Percentiles rank a stretch among this genome's conserved stretches.
phyloP scores from a whole-genome alignment of 2,329 filamentous ascomycete species.

The Diplodia seriata region DNA sequence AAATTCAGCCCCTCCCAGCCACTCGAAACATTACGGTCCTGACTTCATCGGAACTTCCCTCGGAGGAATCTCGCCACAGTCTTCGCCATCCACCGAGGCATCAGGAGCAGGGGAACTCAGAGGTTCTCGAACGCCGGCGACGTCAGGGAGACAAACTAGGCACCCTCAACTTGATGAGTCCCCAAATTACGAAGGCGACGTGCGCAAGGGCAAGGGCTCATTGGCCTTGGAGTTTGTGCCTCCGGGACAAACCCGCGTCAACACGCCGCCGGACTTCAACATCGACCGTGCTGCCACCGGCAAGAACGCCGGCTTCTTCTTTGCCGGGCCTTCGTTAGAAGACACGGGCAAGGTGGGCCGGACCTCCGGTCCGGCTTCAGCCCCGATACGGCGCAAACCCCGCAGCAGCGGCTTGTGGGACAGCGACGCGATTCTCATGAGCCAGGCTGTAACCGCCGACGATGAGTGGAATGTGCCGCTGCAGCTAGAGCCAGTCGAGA shows the following conservation, averaged over 20 bases:
- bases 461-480: neutral
- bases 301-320: constrained; percentile 45
- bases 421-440: constrained; percentile 47
- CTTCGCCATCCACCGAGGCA: neutral
- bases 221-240: constrained; percentile 37
- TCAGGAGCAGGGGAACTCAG: neutral
- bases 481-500: neutral
- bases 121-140: neutral
- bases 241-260: constrained; percentile 40
- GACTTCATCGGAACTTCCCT: constrained; percentile 25
- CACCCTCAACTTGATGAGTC: neutral
- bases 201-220: constrained; percentile 37
- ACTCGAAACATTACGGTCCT: constrained; percentile 7
- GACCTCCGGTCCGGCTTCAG: no score
- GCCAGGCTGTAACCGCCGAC: constrained; percentile 33
- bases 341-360: neutral
- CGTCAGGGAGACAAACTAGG: neutral
- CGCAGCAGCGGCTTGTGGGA: constrained; percentile 42
- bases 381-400: neutral
- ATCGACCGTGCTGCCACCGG: constrained; percentile 40
- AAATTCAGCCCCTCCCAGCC: neutral
- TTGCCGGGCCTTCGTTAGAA: constrained; percentile 37
- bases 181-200: neutral
- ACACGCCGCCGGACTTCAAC: constrained; percentile 41
- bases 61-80: constrained; percentile 1